Conservation (phyloP, 495 filamentous ascomycete species). For the Lepidopterella palustris region DNA sequence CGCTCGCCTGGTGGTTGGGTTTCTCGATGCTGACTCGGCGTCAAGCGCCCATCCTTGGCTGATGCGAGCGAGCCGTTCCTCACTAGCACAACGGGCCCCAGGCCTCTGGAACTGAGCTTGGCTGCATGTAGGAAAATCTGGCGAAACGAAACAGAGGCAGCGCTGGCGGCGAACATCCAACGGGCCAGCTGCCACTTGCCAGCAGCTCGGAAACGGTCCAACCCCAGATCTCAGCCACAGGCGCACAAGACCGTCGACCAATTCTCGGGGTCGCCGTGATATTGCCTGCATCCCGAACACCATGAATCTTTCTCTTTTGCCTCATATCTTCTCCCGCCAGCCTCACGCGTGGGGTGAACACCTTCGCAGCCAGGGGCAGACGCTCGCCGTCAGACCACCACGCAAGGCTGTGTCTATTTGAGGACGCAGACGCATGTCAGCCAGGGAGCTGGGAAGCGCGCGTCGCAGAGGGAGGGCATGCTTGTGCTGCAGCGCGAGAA, state of each 20-base stretch:
- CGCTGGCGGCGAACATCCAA: background rate
- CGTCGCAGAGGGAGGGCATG: background rate
- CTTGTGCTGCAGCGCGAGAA: too few relatives aligned
- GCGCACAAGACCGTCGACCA: constrained; percentile 8
- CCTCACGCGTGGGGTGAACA: constrained; percentile 9
- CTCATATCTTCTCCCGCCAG: background rate
- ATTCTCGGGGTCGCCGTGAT: constrained; percentile 16
- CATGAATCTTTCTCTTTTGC: constrained; percentile 6
- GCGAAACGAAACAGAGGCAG: constrained; percentile 2
- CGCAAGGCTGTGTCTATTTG: constrained; percentile 23
- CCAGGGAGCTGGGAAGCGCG: background rate
- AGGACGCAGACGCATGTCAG: background rate
- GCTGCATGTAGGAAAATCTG: constrained; percentile 9
- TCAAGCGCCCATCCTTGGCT: background rate
- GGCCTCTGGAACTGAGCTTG: constrained; percentile 7
- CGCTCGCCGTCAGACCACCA: constrained; percentile 4
- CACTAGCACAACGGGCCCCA: constrained; percentile 15
- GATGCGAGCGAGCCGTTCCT: constrained; percentile 14
- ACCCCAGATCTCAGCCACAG: constrained; percentile 27
- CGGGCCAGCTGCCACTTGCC: constrained; percentile 12
- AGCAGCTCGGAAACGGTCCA: constrained; percentile 12
- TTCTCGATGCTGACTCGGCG: constrained; percentile 22
- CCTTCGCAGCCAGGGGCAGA: constrained; percentile 11
- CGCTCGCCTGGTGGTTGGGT: constrained; percentile 12
- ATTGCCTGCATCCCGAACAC: constrained; percentile 1